Percentiles rank a stretch among this genome's conserved stretches.
phyloP scores from a whole-genome alignment of 2,329 filamentous ascomycete species.

The Westerdykella ornata region DNA sequence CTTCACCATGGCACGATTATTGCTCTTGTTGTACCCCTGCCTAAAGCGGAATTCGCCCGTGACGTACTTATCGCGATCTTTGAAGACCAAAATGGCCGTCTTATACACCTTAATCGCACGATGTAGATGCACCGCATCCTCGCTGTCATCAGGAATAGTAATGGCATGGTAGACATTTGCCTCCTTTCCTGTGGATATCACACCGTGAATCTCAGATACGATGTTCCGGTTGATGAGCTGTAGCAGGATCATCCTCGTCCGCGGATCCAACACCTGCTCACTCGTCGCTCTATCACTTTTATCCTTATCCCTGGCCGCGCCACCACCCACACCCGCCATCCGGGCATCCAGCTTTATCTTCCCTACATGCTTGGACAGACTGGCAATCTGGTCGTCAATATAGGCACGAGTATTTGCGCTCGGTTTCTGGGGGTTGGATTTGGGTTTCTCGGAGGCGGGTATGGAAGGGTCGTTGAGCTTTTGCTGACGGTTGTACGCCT shows the following conservation, averaged over 20 bases:
- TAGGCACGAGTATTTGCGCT: constrained; percentile 70
- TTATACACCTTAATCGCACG: constrained; percentile 98
- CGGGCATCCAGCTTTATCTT: constrained; percentile 72
- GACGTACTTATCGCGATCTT: constrained; percentile 94
- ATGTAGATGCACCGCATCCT: constrained; percentile 49
- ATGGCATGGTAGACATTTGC: constrained; percentile 96
- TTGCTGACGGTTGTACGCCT: constrained; percentile 80
- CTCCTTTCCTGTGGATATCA: constrained; percentile 94
- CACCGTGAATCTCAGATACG: constrained; percentile 87
- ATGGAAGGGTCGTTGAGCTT: constrained; percentile 53
- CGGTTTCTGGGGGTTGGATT: constrained; percentile 67
- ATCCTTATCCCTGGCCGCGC: constrained; percentile 57
- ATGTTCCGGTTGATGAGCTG: constrained; percentile 92
- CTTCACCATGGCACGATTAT: constrained; percentile 95
- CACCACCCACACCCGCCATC: constrained; percentile 47
- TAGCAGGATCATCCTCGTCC: constrained; percentile 89
- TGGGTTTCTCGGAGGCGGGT: constrained; percentile 52
- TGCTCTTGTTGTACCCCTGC: constrained; percentile 85
- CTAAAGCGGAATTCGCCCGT: constrained; percentile 90
- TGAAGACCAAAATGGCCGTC: constrained; percentile 94
- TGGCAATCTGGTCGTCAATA: constrained; percentile 80
- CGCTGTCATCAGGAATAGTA: constrained; percentile 48
- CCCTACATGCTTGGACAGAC: constrained; percentile 74
- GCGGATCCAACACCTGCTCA: constrained; percentile 89
- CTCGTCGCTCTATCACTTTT: constrained; percentile 89